Conservation (phyloP, 257 asterid species). For the Gardenia jasminoides region DNA sequence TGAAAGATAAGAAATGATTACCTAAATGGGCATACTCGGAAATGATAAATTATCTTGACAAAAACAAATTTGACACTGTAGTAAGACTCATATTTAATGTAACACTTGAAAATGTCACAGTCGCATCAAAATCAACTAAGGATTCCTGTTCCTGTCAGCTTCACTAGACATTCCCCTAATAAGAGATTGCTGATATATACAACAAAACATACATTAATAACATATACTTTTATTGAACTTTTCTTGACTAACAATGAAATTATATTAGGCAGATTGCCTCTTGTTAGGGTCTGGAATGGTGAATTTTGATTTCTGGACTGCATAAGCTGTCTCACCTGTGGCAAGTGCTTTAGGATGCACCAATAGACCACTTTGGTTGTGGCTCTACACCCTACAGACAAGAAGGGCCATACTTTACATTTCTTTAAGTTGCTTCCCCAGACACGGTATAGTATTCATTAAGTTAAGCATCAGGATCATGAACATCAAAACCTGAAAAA, state of each 20-base stretch:
- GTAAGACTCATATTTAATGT: too few relatives aligned
- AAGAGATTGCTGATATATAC: too few relatives aligned
- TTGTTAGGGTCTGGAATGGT: not conserved
- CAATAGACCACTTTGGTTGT: conserved; percentile 26
- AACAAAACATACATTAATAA: too few relatives aligned
- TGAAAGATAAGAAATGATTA: too few relatives aligned
- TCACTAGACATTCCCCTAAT: too few relatives aligned
- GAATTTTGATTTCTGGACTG: not conserved
- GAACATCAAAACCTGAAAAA: conserved; percentile 30
- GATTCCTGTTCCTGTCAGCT: not conserved
- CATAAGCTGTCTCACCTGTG: conserved; percentile 16
- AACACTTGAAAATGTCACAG: not conserved
- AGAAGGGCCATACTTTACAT: conserved; percentile 40
- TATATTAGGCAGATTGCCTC: not conserved
- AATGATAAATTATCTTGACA: too few relatives aligned
- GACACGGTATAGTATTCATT: conserved; percentile 62
- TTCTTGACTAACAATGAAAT: too few relatives aligned
- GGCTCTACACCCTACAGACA: conserved; percentile 38
- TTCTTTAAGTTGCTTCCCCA: conserved; percentile 43
- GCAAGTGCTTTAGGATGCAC: conserved; percentile 30
- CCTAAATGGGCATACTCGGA: too few relatives aligned
- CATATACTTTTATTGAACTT: too few relatives aligned
- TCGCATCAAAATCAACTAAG: not conserved
- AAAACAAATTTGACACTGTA: too few relatives aligned
- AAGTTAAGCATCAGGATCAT: conserved; percentile 54